A percentile compares a stretch with the other conserved stretches of the same genome.
phyloP scores from a whole-genome alignment of 495 filamentous ascomycete genomes.

The Podospora bellae-mahoneyi region DNA sequence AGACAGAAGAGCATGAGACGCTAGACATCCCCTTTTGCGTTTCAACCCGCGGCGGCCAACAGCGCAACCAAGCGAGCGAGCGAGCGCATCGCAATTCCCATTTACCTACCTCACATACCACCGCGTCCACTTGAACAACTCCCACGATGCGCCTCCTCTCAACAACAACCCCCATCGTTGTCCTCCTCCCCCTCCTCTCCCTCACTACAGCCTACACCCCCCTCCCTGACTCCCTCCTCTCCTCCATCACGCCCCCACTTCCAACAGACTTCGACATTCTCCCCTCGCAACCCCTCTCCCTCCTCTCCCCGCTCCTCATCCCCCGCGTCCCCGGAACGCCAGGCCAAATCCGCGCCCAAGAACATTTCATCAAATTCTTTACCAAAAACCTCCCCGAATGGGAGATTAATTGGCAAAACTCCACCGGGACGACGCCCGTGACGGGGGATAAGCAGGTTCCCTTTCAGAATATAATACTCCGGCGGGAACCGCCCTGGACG shows the following conservation, averaged over 20 bases:
- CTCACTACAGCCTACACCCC: slow-evolving; percentile 57
- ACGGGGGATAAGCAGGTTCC: slow-evolving; percentile 63
- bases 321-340: slow-evolving; percentile 80
- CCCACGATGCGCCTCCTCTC: slow-evolving; percentile 11
- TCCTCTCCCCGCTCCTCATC: slow-evolving; percentile 77
- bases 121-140: not conserved
- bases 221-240: slow-evolving; percentile 68
- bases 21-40: not conserved
- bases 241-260: slow-evolving; percentile 54
- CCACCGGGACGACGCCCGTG: slow-evolving; percentile 67
- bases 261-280: slow-evolving; percentile 70
- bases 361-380: slow-evolving; percentile 78
- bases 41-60: no score
- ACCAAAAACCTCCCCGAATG: slow-evolving; percentile 64
- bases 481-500: slow-evolving; percentile 77
- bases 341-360: slow-evolving; percentile 63
- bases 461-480: slow-evolving; percentile 77
- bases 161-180: slow-evolving; percentile 8
- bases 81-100: not conserved
- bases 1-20: not conserved
- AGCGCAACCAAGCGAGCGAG: no score
- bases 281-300: slow-evolving; percentile 40
- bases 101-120: not conserved
- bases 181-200: slow-evolving; percentile 23
- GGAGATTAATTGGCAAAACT: slow-evolving; percentile 79